These are phyloP conservation scores for Perkinsus olseni DNA, from an alignment of 169 alveolate genomes.

Conservation along the genomic window DNA sequence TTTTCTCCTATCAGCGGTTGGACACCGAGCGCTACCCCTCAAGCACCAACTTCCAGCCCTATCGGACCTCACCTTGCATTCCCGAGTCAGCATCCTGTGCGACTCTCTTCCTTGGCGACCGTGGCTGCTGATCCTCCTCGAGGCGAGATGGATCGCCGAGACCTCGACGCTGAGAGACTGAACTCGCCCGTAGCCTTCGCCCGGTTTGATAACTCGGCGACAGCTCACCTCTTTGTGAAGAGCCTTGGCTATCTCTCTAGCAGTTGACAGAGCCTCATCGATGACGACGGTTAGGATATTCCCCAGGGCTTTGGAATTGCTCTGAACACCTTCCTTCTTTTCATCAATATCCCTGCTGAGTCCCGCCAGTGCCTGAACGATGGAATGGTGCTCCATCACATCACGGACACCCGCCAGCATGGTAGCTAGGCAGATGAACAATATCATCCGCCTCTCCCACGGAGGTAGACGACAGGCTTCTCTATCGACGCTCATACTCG, in stretches of 20 bases:
- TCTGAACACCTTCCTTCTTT: neutral
- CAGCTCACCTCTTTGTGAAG: neutral
- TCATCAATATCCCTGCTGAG: neutral
- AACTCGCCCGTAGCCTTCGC: no score
- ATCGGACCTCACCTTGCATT: neutral
- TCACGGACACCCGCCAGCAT: no score
- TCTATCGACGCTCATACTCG: neutral
- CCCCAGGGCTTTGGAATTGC: neutral
- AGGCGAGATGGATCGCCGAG: neutral
- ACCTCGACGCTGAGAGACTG: neutral
- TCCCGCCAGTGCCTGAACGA: neutral
- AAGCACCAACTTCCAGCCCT: neutral
- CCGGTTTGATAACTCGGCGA: neutral
- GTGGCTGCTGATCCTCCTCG: neutral
- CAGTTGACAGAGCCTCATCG: neutral
- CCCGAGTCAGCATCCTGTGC: neutral
- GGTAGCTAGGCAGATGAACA: no score
- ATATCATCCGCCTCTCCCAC: no score
- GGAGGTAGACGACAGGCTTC: neutral
- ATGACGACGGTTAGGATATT: neutral
- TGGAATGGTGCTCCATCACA: neutral
- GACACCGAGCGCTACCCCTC: no score
- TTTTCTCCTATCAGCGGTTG: no score
- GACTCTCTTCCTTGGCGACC: neutral
- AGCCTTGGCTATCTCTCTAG: neutral